Conservation (phyloP, 2,329 filamentous ascomycete genomes). For the Pseudofabraea citricarpa region DNA sequence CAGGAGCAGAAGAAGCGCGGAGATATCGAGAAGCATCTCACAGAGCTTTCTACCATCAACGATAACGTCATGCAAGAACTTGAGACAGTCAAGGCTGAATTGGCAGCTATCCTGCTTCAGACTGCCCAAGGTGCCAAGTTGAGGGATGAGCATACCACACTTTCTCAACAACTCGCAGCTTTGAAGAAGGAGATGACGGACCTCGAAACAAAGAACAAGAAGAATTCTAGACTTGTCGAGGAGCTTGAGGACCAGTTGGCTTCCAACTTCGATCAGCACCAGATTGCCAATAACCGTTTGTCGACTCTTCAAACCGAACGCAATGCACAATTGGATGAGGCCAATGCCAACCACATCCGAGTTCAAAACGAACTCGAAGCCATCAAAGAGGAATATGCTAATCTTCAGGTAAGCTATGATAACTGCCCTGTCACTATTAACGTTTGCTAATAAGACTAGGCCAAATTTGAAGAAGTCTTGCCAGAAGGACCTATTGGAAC, state of each 20-base stretch:
- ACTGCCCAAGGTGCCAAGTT: slow-evolving; percentile 39
- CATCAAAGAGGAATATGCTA: slow-evolving; percentile 64
- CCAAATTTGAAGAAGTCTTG: slow-evolving; percentile 56
- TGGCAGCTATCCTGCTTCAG: slow-evolving; percentile 47
- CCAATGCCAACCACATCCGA: slow-evolving; percentile 56
- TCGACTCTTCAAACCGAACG: slow-evolving; percentile 76
- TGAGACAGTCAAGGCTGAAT: slow-evolving; percentile 50
- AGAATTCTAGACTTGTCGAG: slow-evolving; percentile 86
- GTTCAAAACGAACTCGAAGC: slow-evolving; percentile 66
- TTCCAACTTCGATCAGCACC: slow-evolving; percentile 90
- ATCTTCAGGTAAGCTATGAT: slow-evolving; percentile 53
- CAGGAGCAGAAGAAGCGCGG: slow-evolving; percentile 53
- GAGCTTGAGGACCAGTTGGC: slow-evolving; percentile 96
- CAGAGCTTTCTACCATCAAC: slow-evolving; percentile 53
- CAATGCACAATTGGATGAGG: slow-evolving; percentile 72
- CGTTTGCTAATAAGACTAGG: slow-evolving; percentile 33
- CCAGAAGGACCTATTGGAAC: slow-evolving; percentile 22
- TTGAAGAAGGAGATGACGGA: slow-evolving; percentile 63
- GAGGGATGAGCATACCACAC: slow-evolving; percentile 39
- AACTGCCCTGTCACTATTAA: background rate
- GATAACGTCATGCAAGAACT: slow-evolving; percentile 58
- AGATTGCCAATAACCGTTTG: slow-evolving; percentile 77
- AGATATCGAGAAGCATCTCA: slow-evolving; percentile 51
- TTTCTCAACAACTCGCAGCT: slow-evolving; percentile 52
- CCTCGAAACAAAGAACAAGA: slow-evolving; percentile 69